These are phyloP conservation scores for Flammula alnicola DNA, from an alignment of 1,284 basidiomycete species.

Conservation along the genomic window DNA sequence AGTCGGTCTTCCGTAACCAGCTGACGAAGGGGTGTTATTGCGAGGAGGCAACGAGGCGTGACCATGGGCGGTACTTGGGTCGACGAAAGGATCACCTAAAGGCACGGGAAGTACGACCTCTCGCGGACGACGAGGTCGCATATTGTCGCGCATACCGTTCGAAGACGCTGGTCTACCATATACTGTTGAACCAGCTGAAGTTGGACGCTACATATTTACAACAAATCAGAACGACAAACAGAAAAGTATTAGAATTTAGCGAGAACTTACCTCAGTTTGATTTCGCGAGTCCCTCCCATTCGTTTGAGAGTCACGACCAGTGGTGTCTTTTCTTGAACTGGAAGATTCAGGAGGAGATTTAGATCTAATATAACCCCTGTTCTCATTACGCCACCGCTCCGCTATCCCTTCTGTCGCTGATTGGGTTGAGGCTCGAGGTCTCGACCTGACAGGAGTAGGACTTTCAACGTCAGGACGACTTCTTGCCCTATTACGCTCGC, in stretches of 20 bases:
- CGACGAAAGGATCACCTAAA: constrained; percentile 21
- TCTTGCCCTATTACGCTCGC: too few species aligned
- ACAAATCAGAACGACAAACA: neutral
- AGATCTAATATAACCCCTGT: constrained; percentile 17
- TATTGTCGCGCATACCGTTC: neutral
- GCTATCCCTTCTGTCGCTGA: constrained; percentile 25
- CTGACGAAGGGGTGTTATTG: neutral
- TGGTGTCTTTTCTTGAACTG: too few species aligned
- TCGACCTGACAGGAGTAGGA: too few species aligned
- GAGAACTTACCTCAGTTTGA: neutral
- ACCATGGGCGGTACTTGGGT: constrained; percentile 6
- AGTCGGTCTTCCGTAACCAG: constrained; percentile 2
- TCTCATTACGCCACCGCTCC: constrained; percentile 33
- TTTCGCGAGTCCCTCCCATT: too few species aligned
- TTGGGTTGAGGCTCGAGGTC: constrained; percentile 13
- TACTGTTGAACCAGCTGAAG: constrained; percentile 12
- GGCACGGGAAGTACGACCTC: constrained; percentile 34
- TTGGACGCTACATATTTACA: constrained; percentile 9
- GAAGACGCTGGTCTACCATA: constrained; percentile 3
- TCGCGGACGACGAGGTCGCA: constrained; percentile 24
- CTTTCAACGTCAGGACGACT: too few species aligned
- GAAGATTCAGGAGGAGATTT: constrained; percentile 3
- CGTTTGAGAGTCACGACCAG: too few species aligned
- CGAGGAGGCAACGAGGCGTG: neutral
- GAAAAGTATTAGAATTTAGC: neutral